Base-by-base conservation (phyloP, 805 yeast species). In the Candida khao-thaluensis region DNA sequence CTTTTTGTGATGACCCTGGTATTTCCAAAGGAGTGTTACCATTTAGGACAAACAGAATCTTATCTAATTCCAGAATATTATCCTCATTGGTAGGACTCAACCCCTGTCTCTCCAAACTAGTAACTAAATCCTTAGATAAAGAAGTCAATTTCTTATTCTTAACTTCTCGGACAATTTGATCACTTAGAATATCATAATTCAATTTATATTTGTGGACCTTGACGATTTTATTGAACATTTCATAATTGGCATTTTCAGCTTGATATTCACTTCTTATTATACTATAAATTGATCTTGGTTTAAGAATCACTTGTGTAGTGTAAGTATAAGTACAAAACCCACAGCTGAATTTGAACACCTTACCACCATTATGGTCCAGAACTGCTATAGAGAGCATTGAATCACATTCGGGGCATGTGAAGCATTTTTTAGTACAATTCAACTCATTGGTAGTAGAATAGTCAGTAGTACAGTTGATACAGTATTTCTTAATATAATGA, bases 291-390 rank as follows among this genome's bases (percentile, higher is more conserved):
- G 77, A 58, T 34, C 60, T 67, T 1, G 79, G 79, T 38, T 60
- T 69, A 15, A 54, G 51, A 6, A 72, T 59, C 4, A 62, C 40
- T 1, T 58, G 62, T 1, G 78, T 67, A 12, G 47, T 40, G 41
- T 60, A 74, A 0, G 9, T 20, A 54, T 64, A 75, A 2, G 41
- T 31, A 44, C 76, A 66, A 35, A 40, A 48, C 3, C 47, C 43
- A 50, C 81, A 75, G 10, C 44, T 46, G 38, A 74, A 71, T 6
- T 36, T 38, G 42, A 73, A 74, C 2, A 54, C 38, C 45, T 71
- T 72, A 2, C 66, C 66, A 37, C 10, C 50, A 8, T 31, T 28
- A 30, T 44, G 43, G 29, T 51, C 41, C 16, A 23, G 45, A 37
- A 46, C 52, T 33, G 27, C 45, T 5, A 66, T 59, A 2, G 53